Conservation (phyloP, 176 grass and related monocot species). For the Aegilops longissima region DNA sequence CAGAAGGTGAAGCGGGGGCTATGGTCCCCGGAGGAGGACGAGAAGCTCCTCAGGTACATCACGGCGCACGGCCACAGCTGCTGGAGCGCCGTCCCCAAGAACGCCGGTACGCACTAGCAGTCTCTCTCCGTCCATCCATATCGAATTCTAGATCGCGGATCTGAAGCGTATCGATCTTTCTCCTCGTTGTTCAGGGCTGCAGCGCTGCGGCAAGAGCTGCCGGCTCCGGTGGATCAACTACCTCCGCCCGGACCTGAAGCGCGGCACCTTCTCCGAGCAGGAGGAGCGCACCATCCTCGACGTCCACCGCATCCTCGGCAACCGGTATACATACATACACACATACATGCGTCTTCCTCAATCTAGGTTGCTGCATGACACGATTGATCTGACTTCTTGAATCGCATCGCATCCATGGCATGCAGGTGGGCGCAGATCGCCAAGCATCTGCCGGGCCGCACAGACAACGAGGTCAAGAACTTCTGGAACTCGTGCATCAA, state of each 20-base stretch:
- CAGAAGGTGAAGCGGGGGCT: conserved; percentile 99
- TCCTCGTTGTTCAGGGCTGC: conserved; percentile 52
- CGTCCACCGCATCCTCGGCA: conserved; percentile 96
- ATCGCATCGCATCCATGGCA: conserved; percentile 17
- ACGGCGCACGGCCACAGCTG: conserved; percentile 84
- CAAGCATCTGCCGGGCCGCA: conserved; percentile 92
- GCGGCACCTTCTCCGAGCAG: conserved; percentile 82
- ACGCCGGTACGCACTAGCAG: conserved; percentile 49
- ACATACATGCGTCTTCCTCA: not conserved
- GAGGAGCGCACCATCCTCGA: conserved; percentile 96
- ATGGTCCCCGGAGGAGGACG: conserved; percentile 99
- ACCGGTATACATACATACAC: conserved; percentile 44
- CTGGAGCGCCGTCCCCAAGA: conserved; percentile 97
- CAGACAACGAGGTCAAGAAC: conserved; percentile 99
- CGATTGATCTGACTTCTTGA: not conserved
- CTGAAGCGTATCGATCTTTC: not conserved
- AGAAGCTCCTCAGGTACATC: conserved; percentile 84
- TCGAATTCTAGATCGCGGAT: not conserved
- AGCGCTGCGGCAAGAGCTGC: conserved; percentile 99
- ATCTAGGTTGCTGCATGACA: not conserved
- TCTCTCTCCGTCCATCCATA: not conserved
- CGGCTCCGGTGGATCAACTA: conserved; percentile 99
- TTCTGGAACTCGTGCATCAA: conserved; percentile 99
- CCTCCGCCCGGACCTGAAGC: conserved; percentile 89
- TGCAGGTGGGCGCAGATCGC: conserved; percentile 96